These are phyloP conservation scores for Mentha longifolia DNA, from an alignment of 257 asterid species.

Conservation along the genomic window DNA sequence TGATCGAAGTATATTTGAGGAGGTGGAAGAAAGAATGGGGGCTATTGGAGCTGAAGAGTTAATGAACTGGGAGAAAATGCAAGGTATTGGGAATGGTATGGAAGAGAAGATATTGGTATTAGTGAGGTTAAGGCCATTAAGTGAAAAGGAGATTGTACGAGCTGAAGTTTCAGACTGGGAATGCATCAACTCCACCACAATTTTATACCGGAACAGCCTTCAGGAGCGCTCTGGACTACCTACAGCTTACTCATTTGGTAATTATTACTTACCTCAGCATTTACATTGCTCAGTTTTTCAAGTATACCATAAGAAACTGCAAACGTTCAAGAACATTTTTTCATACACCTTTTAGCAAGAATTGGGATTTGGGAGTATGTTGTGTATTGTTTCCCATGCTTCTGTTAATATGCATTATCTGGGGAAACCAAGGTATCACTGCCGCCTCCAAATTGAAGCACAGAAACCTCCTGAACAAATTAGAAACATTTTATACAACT, in stretches of 20 bases:
- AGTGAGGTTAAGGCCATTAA: conserved; percentile 93
- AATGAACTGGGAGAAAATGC: conserved; percentile 81
- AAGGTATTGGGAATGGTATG: conserved; percentile 51
- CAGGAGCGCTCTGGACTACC: conserved; percentile 98
- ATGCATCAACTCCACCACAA: conserved; percentile 89
- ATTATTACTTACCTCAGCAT: conserved; percentile 29
- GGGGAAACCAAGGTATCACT: conserved; percentile 1
- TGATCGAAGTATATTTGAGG: conserved; percentile 42
- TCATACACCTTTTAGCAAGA: conserved; percentile 19
- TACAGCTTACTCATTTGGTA: conserved; percentile 89
- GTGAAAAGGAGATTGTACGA: conserved; percentile 78
- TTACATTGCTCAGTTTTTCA: conserved; percentile 17
- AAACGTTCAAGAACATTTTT: neutral
- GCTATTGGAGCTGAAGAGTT: conserved; percentile 81
- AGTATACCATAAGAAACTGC: conserved; percentile 13
- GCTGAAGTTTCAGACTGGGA: conserved; percentile 97
- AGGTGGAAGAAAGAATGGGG: conserved; percentile 62
- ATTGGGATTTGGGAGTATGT: conserved; percentile 11
- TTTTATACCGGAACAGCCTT: conserved; percentile 95
- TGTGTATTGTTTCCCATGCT: neutral
- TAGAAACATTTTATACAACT: neutral
- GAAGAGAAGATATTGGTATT: conserved; percentile 92
- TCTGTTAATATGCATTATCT: conserved; percentile 2
- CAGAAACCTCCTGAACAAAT: neutral
- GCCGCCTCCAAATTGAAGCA: conserved; percentile 16